Base-by-base conservation (phyloP, 345 rosid genomes). In the Heritiera fomes region DNA sequence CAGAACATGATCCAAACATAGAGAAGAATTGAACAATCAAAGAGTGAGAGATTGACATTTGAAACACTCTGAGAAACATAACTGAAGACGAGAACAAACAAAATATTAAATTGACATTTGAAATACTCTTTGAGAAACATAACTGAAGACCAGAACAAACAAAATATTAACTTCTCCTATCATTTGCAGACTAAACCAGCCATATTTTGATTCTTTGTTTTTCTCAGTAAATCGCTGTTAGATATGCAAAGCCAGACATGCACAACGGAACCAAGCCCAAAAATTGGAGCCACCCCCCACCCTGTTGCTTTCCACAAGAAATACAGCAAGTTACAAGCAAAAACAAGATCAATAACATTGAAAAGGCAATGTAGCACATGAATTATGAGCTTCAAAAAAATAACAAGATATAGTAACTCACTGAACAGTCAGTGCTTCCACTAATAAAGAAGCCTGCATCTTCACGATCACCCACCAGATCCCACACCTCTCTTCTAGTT, bases 371-470 rank as follows among this genome's bases (percentile, higher is more conserved):
- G 1, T 50, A 11, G 46, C 63, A 59, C 59, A 71, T 17, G 17
- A 74, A 82, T 61, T 61, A 58, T 20, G 65, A 50, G 43, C 30
- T 41, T 70, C 64, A 76, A 56, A 70, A 43, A 77, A 71, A 66
- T 15, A 63, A 70, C 50, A 60, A 59, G 56, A 15, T 40, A 69
- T 67, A 77, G 77, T 32, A 68, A 80, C 83, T 73, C 85, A 97
- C 99, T 87, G 84, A 83, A 84, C 98, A 88, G 78, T 97, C 98
- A 14, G 98, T 91, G 86, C 99, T 94, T 79, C 99, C 99, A 84
- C 99, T 94, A 82, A 97, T 97, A 80, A 94, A 97, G 92, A 94
- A 93, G 78, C 99, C 98, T 73, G 98, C 98, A 91, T 94, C 98
- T 87, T 97, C 98, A 62, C 98, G 99, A 75, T 94, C 98, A 73